Evolutionary conservation across 768 basidiomycete genomes (phyloP), one percentile per base, ranked within the genome.

Genomic region (Amanita molliuscula): DNA sequence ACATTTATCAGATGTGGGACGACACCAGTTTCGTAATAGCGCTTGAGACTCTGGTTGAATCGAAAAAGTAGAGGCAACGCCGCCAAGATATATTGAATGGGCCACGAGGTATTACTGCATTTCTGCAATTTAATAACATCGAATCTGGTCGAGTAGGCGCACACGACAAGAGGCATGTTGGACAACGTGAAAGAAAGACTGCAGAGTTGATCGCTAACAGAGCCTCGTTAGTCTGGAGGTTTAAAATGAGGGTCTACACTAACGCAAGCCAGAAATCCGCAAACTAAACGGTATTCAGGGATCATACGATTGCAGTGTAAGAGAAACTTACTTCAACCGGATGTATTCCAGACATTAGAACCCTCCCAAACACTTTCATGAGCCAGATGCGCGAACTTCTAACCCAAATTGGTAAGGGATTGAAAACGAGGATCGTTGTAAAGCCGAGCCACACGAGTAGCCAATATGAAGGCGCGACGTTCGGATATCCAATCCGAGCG

Each of bases 231-330:
- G 18, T 20, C 11, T 40, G 1, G 10, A 13, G 9, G 7, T 20
- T 18, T 18, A 7, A 4, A 11, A 40, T 20, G 21, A 40, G 10
- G 9, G 10, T 20, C 5, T 40, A 10, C 7, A 60, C 76, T 48
- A 63, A 87, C 86, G 87, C 89, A 62, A 91, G 72, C 89, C 89
- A 92, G 78, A 91, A 88, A 70, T 90, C 89, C 13, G 82, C 66
- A 61, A 92, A 92, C 82, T 87, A 50, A 1, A 42, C 38, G 44
- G 23, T 31, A 15, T 26, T 45, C 56, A 53, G 53, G 53, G 26
- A 44, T 23, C 8, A 23, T n/a, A 44, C 42, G 44, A 35, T 29
- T 28, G n/a, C 34, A 16, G 2, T 23, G 10, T 45, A 26, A 53
- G 40, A 29, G 33, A 25, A 13, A 29, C 74, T 49, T 55, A 88